A percentile compares a stretch with the other conserved stretches of the same genome.
Evolutionary conservation across 345 rosid genomes (phyloP).

Genomic region (Salix udensis): DNA sequence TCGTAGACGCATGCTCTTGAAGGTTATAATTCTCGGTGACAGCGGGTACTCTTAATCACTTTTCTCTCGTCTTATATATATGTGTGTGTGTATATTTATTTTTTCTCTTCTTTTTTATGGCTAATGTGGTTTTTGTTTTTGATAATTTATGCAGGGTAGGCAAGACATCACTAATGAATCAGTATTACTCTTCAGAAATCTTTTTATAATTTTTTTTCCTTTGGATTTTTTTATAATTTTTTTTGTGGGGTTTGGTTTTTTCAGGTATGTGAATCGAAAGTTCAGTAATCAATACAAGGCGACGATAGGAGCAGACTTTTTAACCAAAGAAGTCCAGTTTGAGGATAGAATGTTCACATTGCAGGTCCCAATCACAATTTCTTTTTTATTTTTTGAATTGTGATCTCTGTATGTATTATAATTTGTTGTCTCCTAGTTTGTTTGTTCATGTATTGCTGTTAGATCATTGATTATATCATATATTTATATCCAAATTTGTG

Average conservation of each 20-base stretch:
- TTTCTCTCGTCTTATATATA: background rate
- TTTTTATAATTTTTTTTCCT: background rate
- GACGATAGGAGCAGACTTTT: conserved; percentile 90
- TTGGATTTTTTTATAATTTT: background rate
- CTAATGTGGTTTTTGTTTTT: background rate
- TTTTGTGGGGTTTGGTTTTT: conserved; percentile 14
- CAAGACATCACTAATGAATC: conserved; percentile 93
- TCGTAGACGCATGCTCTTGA: conserved; percentile 71
- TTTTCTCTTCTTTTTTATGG: background rate
- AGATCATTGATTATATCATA: background rate
- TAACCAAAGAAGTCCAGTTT: conserved; percentile 82
- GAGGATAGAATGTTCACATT: conserved; percentile 88
- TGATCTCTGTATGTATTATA: background rate
- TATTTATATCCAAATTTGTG: background rate
- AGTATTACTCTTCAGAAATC: conserved; percentile 47
- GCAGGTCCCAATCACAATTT: conserved; percentile 47
- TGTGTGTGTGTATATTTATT: no score
- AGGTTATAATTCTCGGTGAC: conserved; percentile 85
- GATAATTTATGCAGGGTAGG: conserved; percentile 54
- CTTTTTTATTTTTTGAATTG: background rate
- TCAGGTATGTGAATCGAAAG: conserved; percentile 83
- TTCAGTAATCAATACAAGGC: conserved; percentile 95
- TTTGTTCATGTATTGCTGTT: background rate
- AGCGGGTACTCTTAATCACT: conserved; percentile 50
- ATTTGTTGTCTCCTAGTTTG: background rate